A percentile compares a stretch with the other conserved stretches of the same genome.
These are phyloP conservation scores for Millerozyma acaciae DNA, from an alignment of 805 yeast genomes.

Conservation along the genomic window DNA sequence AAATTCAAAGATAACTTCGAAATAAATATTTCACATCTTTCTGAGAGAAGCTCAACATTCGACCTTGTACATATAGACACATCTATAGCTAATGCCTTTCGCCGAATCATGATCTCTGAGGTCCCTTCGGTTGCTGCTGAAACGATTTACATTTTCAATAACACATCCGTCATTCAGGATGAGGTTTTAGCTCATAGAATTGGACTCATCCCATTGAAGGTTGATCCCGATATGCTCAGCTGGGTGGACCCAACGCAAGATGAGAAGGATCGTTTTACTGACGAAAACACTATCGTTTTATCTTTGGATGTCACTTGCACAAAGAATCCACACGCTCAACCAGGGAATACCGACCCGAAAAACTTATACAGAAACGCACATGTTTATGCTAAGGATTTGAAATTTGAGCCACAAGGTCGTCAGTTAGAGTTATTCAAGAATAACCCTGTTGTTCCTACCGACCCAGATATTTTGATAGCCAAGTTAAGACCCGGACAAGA, in stretches of 20 bases:
- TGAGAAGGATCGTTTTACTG: slow-evolving; percentile 67
- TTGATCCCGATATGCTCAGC: slow-evolving; percentile 81
- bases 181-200: slow-evolving; percentile 95
- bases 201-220: slow-evolving; percentile 85
- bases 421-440: slow-evolving; percentile 70
- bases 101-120: slow-evolving; percentile 95
- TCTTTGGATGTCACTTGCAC: slow-evolving; percentile 80
- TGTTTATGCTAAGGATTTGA: slow-evolving; percentile 85
- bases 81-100: slow-evolving; percentile 91
- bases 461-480: slow-evolving; percentile 86
- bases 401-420: slow-evolving; percentile 87
- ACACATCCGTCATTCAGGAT: slow-evolving; percentile 95
- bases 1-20: slow-evolving; percentile 67
- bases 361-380: slow-evolving; percentile 78
- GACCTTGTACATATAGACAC: slow-evolving; percentile 87
- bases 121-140: slow-evolving; percentile 97
- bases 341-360: slow-evolving; percentile 74
- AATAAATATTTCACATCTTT: slow-evolving; percentile 60
- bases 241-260: slow-evolving; percentile 74
- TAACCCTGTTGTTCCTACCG: slow-evolving; percentile 68
- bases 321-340: slow-evolving; percentile 77
- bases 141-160: slow-evolving; percentile 83
- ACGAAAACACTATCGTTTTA: slow-evolving; percentile 84
- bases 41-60: slow-evolving; percentile 74
- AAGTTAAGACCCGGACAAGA: slow-evolving; percentile 97